A percentile compares a stretch with the other conserved stretches of the same genome.
Conservation (phyloP, 805 yeast species). For the Nakazawaea sp. region DNA sequence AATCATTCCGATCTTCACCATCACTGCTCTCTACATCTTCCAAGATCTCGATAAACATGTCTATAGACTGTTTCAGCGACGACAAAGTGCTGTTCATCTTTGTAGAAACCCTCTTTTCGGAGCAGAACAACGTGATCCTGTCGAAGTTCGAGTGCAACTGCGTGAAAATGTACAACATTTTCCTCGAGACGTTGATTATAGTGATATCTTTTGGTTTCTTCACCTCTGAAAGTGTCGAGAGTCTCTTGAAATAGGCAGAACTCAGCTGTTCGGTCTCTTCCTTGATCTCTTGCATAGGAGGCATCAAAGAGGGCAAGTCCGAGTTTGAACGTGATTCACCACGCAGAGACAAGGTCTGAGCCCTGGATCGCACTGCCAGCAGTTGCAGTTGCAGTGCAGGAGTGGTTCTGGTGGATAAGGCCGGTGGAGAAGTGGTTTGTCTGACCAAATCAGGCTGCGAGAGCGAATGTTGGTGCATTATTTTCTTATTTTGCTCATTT, state of each 20-base stretch:
- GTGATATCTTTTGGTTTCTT: slow-evolving; percentile 10
- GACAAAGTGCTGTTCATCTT: slow-evolving; percentile 46
- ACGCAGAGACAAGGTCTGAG: slow-evolving; percentile 7
- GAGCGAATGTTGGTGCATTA: slow-evolving; percentile 4
- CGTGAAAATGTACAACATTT: slow-evolving; percentile 53
- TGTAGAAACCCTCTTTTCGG: slow-evolving; percentile 45
- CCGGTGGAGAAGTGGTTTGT: slow-evolving; percentile 1
- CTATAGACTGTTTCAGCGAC: slow-evolving; percentile 47
- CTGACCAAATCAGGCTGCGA: slow-evolving; percentile 7
- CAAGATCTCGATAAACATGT: slow-evolving; percentile 47
- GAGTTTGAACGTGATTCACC: neutral
- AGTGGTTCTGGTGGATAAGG: slow-evolving; percentile 4
- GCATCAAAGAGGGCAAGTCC: neutral
- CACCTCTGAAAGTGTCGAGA: slow-evolving; percentile 57
- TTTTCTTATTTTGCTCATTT: slow-evolving; percentile 10
- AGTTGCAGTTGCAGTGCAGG: too few relatives aligned
- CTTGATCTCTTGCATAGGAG: slow-evolving; percentile 4
- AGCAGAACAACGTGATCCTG: slow-evolving; percentile 50
- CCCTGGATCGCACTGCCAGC: slow-evolving; percentile 3
- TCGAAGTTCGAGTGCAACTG: slow-evolving; percentile 58
- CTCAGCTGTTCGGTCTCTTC: slow-evolving; percentile 42
- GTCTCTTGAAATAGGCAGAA: slow-evolving; percentile 57
- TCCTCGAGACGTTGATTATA: slow-evolving; percentile 43
- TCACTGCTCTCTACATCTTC: slow-evolving; percentile 42
- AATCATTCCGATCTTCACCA: slow-evolving; percentile 14